Percentiles rank a stretch among this genome's conserved stretches.
Conservation (phyloP, 306 rosid genomes). For the Dalbergia cochinchinensis region DNA sequence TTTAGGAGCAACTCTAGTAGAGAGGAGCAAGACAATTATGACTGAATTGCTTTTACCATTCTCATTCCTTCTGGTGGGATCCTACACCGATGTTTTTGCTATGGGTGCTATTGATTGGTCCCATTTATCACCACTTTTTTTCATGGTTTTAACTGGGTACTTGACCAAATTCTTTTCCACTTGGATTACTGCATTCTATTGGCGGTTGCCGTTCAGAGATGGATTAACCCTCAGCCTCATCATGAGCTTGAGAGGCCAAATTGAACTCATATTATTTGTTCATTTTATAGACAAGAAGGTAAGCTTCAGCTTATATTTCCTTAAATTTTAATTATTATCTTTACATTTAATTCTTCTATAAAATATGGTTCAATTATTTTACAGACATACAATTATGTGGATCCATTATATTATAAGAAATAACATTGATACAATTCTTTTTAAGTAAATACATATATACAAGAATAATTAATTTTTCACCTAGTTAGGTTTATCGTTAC, state of each 20-base stretch:
- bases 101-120: slow-evolving; percentile 57
- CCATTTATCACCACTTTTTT: slow-evolving; percentile 54
- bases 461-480: too few species aligned
- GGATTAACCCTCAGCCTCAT: slow-evolving; percentile 61
- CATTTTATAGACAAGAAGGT: slow-evolving; percentile 82
- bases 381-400: background rate
- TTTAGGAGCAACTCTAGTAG: slow-evolving; percentile 62
- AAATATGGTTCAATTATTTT: background rate
- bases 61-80: slow-evolving; percentile 65
- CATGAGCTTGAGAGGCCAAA: slow-evolving; percentile 72
- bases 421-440: too few species aligned
- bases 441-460: too few species aligned
- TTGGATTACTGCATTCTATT: slow-evolving; percentile 46
- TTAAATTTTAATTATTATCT: background rate
- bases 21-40: slow-evolving; percentile 53
- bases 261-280: slow-evolving; percentile 67
- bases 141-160: slow-evolving; percentile 54
- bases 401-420: too few species aligned
- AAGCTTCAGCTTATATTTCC: background rate
- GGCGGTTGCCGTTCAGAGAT: slow-evolving; percentile 62
- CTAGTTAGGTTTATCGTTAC: too few species aligned
- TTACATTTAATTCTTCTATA: background rate
- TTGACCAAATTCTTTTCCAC: slow-evolving; percentile 51
- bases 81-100: slow-evolving; percentile 50
- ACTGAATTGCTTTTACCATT: slow-evolving; percentile 68